Evolutionary conservation across 2,329 filamentous ascomycete species (phyloP).

Genomic region (Elsinoe arachidis): DNA sequence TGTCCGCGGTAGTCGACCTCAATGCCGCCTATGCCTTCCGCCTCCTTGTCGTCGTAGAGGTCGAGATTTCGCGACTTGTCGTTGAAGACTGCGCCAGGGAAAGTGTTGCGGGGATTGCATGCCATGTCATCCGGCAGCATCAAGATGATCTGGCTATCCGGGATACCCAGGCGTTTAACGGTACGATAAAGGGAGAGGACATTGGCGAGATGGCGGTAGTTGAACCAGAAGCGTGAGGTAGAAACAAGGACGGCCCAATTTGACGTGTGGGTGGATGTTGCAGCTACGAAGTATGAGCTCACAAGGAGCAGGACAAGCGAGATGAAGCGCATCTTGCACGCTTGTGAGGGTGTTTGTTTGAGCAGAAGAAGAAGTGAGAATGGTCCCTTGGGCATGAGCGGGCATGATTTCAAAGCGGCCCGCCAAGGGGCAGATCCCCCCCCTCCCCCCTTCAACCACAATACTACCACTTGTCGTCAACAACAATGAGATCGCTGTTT

Average conservation of each 20-base stretch:
- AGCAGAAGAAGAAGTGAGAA: background rate
- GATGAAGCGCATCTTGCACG: background rate
- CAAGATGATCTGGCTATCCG: slow-evolving; percentile 96
- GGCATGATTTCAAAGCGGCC: background rate
- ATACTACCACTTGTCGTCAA: background rate
- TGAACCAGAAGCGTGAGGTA: slow-evolving; percentile 99
- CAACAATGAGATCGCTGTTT: background rate
- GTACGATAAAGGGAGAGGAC: slow-evolving; percentile 95
- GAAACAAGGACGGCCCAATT: slow-evolving; percentile 99
- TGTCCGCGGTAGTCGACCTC: slow-evolving; percentile 98
- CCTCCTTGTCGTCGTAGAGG: slow-evolving; percentile 79
- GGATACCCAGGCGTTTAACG: slow-evolving; percentile 94
- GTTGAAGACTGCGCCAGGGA: slow-evolving; percentile 96
- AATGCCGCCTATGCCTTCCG: slow-evolving; percentile 44
- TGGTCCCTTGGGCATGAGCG: background rate
- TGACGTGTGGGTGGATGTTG: slow-evolving; percentile 73
- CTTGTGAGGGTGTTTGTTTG: too few species aligned
- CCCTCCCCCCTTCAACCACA: background rate
- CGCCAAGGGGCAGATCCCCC: background rate
- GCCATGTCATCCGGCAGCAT: slow-evolving; percentile 99
- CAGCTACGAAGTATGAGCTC: slow-evolving; percentile 26
- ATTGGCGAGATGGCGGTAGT: slow-evolving; percentile 96
- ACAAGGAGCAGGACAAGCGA: background rate
- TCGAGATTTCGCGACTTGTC: slow-evolving; percentile 94
- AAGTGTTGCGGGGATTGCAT: slow-evolving; percentile 96